Evolutionary conservation across 768 basidiomycete genomes (phyloP).

Genomic region (Fomitopsis serialis): DNA sequence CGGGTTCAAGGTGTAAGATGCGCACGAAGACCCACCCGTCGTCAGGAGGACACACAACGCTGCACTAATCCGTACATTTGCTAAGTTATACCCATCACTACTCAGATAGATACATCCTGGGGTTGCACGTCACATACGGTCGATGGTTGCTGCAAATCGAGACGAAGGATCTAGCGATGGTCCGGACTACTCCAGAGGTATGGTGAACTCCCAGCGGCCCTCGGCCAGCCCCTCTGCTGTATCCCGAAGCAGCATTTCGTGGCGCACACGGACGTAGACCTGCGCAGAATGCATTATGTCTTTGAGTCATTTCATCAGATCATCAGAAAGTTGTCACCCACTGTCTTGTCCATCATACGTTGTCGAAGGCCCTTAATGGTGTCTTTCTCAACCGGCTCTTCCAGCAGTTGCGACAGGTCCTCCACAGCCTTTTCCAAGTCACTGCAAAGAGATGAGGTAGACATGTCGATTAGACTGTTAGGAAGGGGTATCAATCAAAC

Average conservation of each 20-base stretch:
- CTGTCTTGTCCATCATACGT: slow-evolving; percentile 94
- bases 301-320: not conserved
- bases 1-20: slow-evolving; percentile 73
- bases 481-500: slow-evolving; percentile 19
- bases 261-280: slow-evolving; percentile 88
- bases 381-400: slow-evolving; percentile 81
- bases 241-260: slow-evolving; percentile 90
- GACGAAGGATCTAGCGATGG: too few relatives aligned
- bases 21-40: not conserved
- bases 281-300: not conserved
- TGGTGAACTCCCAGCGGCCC: slow-evolving; percentile 80
- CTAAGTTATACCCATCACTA: too few relatives aligned
- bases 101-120: too few relatives aligned
- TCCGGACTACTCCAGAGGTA: slow-evolving; percentile 37
- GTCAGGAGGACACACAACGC: too few relatives aligned
- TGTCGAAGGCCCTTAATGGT: slow-evolving; percentile 76
- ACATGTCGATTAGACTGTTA: too few relatives aligned
- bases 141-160: too few relatives aligned
- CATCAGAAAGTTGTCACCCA: slow-evolving; percentile 4
- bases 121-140: too few relatives aligned
- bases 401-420: slow-evolving; percentile 86
- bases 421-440: slow-evolving; percentile 95
- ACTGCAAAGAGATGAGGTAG: slow-evolving; percentile 41
- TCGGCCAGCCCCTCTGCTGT: slow-evolving; percentile 86
- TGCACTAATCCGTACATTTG: too few relatives aligned